Percentiles rank a stretch among this genome's conserved stretches.
Evolutionary conservation across 192 early-diverging fungal genomes (phyloP).

Genomic region (Podila epicladia): DNA sequence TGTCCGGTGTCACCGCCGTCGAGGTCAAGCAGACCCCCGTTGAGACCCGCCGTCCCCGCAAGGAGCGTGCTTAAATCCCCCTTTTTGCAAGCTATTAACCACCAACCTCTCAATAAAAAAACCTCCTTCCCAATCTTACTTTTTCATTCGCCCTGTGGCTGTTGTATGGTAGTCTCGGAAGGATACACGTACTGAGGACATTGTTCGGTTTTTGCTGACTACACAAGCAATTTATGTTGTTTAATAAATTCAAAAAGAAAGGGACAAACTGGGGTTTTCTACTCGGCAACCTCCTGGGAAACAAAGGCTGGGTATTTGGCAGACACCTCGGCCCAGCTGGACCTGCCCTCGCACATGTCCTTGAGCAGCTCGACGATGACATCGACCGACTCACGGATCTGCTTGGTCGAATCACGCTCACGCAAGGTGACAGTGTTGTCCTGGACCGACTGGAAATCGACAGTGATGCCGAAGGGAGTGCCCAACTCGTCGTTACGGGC

Average conservation of each 20-base stretch:
- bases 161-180: no score
- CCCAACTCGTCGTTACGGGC: conserved; percentile 98
- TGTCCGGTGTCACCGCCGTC: conserved; percentile 83
- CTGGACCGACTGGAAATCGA: conserved; percentile 97
- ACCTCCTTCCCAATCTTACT: conserved; percentile 3
- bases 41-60: conserved; percentile 38
- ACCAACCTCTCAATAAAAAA: conserved; percentile 2
- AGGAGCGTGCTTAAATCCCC: conserved; percentile 34
- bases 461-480: conserved; percentile 96
- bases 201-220: no score
- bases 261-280: no score
- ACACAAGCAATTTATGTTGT: neutral
- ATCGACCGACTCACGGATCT: conserved; percentile 85
- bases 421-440: conserved; percentile 95
- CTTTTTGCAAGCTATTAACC: neutral
- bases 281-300: conserved; percentile 52
- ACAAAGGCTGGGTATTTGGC: conserved; percentile 75
- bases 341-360: conserved; percentile 75
- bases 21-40: conserved; percentile 47
- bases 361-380: conserved; percentile 79
- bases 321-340: conserved; percentile 78
- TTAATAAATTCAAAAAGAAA: neutral
- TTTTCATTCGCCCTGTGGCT: neutral
- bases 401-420: conserved; percentile 95
- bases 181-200: no score